Evolutionary conservation across 1,139 yeast species (phyloP).

Genomic region (Geotrichum australiense): DNA sequence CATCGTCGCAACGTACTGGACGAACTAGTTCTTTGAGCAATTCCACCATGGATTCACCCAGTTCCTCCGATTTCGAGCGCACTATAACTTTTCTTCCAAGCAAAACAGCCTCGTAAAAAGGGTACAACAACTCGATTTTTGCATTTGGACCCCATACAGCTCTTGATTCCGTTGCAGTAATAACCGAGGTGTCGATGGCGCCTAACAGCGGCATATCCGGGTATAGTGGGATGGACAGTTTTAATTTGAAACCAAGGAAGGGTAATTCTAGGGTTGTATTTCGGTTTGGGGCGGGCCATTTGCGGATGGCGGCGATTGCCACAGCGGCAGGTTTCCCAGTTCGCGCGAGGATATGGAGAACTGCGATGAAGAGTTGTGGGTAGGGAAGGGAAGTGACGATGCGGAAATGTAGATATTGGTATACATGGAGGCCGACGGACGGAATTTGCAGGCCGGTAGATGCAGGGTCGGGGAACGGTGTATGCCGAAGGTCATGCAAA

Average conservation of each 20-base stretch:
- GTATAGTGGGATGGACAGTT: constrained; percentile 17
- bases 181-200: neutral
- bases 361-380: constrained; percentile 2
- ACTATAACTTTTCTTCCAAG: constrained; percentile 11
- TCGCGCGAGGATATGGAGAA: neutral
- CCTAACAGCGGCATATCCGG: constrained; percentile 19
- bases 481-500: constrained; percentile 1
- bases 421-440: neutral
- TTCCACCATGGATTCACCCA: constrained; percentile 9
- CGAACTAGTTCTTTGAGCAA: constrained; percentile 3
- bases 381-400: neutral
- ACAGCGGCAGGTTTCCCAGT: constrained; percentile 11
- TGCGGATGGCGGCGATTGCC: constrained; percentile 25
- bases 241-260: constrained; percentile 24
- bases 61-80: constrained; percentile 14
- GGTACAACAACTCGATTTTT: neutral
- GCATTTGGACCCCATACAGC: neutral
- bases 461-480: neutral
- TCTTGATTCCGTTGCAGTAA: constrained; percentile 2
- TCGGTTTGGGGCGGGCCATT: constrained; percentile 26
- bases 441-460: neutral
- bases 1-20: neutral
- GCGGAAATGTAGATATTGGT: neutral
- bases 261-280: constrained; percentile 22
- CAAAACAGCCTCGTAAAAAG: constrained; percentile 1